phyloP scores from a whole-genome alignment of 305 asterid genomes.

The Petunia hybrid region DNA sequence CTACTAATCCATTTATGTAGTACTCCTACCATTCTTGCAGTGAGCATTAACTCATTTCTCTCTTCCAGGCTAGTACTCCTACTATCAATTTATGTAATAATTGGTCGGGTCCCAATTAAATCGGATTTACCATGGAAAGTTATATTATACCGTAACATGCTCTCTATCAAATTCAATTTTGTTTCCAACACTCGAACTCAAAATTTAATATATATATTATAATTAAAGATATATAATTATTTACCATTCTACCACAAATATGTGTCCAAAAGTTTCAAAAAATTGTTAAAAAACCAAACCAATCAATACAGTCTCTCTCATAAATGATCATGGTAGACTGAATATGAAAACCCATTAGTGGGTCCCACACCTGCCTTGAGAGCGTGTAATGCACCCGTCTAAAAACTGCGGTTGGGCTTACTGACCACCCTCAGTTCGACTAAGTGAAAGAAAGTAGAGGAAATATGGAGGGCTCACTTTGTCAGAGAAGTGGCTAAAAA shows the following conservation, averaged over 20 bases:
- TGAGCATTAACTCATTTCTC: neutral
- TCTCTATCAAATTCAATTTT: too few species aligned
- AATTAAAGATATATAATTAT: too few species aligned
- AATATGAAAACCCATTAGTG: neutral
- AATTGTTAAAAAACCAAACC: neutral
- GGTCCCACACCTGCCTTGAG: neutral
- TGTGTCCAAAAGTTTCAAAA: neutral
- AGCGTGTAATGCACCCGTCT: neutral
- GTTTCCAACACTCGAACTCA: too few species aligned
- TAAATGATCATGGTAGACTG: neutral
- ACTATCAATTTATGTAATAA: too few species aligned
- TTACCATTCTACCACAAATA: too few species aligned
- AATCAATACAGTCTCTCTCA: neutral
- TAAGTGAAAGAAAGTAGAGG: neutral
- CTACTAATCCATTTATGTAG: neutral
- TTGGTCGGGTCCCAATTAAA: too few species aligned
- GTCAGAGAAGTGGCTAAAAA: slow-evolving; percentile 14
- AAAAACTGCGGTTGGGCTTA: neutral
- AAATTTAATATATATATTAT: too few species aligned
- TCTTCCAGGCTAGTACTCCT: neutral
- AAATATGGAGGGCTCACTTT: slow-evolving; percentile 19
- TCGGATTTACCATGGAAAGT: too few species aligned
- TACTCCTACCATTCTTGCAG: slow-evolving; percentile 8
- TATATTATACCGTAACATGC: too few species aligned
- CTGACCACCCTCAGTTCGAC: neutral